Percentiles rank a stretch among this genome's conserved stretches.
phyloP scores from a whole-genome alignment of 2,329 filamentous ascomycete species.

The Grosmannia clavigera region DNA sequence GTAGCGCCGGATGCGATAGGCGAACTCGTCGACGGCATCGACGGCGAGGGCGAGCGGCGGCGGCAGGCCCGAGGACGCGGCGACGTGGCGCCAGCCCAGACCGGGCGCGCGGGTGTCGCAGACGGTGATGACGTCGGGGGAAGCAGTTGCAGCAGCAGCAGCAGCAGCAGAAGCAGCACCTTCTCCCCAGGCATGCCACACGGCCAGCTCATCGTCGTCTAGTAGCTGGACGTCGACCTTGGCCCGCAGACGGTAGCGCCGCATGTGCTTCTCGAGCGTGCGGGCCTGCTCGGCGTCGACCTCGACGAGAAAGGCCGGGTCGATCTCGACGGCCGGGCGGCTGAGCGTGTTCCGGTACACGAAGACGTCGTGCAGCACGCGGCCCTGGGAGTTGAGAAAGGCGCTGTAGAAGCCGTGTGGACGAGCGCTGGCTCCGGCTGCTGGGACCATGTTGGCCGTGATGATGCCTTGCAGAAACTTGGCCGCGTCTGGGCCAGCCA shows the following conservation, averaged over 20 bases:
- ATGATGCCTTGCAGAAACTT: constrained; percentile 83
- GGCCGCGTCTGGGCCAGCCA: constrained; percentile 67
- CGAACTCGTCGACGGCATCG: constrained; percentile 30
- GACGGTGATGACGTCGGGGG: constrained; percentile 21
- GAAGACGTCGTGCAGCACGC: constrained; percentile 81
- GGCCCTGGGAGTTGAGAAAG: constrained; percentile 76
- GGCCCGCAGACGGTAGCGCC: constrained; percentile 73
- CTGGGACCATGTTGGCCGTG: constrained; percentile 53
- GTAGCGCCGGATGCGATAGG: constrained; percentile 68
- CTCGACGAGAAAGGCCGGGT: constrained; percentile 61
- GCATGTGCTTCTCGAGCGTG: constrained; percentile 57
- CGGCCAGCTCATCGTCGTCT: constrained; percentile 47
- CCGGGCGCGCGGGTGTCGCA: constrained; percentile 41
- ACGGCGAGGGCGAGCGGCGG: constrained; percentile 7
- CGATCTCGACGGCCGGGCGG: background rate
- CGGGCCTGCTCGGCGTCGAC: constrained; percentile 58
- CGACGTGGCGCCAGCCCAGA: constrained; percentile 40
- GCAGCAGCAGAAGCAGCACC: constrained; percentile 9
- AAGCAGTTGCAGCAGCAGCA: background rate
- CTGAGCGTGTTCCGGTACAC: constrained; percentile 53
- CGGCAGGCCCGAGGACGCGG: background rate
- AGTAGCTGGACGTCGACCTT: constrained; percentile 61
- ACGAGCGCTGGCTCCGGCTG: constrained; percentile 11
- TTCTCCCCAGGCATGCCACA: constrained; percentile 68
- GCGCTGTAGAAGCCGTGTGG: constrained; percentile 53